Evolutionary conservation across 805 yeast genomes (phyloP).

Genomic region (Cyberlindnera misumaiensis): DNA sequence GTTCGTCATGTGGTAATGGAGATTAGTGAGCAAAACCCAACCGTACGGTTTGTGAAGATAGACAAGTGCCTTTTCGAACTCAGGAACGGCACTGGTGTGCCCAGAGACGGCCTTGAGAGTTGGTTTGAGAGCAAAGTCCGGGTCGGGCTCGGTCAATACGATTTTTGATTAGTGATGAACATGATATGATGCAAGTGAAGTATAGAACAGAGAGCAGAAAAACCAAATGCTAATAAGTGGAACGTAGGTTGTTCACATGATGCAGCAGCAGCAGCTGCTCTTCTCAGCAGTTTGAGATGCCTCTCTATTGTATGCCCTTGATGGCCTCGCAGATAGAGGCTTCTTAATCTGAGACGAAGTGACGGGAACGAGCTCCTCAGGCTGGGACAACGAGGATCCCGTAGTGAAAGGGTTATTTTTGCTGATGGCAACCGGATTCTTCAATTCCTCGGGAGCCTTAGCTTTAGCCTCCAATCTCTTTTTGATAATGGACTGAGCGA

Average conservation of each 20-base stretch:
- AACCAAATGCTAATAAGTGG: not conserved
- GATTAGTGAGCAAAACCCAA: conserved; percentile 25
- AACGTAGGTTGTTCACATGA: conserved; percentile 5
- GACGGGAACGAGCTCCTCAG: not conserved
- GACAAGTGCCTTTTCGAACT: conserved; percentile 43
- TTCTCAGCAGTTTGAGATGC: not conserved
- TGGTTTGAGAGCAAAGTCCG: conserved; percentile 39
- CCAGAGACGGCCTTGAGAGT: conserved; percentile 38
- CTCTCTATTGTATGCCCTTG: conserved; percentile 1
- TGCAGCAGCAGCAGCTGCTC: conserved; percentile 6
- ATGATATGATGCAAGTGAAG: not conserved
- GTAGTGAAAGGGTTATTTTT: conserved; percentile 6
- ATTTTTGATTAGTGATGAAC: conserved; percentile 1
- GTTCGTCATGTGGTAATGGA: conserved; percentile 46
- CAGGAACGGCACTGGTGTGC: conserved; percentile 23
- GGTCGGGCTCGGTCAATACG: conserved; percentile 14
- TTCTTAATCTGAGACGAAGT: not conserved
- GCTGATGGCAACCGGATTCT: no score
- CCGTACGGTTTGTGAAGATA: conserved; percentile 38
- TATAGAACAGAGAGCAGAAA: not conserved
- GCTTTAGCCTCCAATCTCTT: not conserved
- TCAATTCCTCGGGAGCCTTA: no score
- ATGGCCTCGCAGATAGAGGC: not conserved
- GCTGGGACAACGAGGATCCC: conserved; percentile 6
- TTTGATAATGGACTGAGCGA: conserved; percentile 4